phyloP scores from a whole-genome alignment of 2,329 filamentous ascomycete genomes.

The Chaetomiaceae sp. region DNA sequence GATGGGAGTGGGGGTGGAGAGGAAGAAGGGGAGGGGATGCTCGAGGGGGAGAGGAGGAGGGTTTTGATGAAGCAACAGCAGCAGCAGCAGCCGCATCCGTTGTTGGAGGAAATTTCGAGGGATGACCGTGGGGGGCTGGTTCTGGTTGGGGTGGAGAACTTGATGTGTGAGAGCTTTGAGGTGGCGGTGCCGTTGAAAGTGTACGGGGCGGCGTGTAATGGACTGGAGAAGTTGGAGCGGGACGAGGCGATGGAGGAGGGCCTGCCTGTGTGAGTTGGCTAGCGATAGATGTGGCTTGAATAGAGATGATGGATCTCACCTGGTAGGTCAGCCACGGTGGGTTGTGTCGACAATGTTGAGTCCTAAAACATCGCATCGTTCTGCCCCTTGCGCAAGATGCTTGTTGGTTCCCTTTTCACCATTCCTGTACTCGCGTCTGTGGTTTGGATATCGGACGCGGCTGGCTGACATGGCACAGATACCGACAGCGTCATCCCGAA shows the following conservation, averaged over 20 bases:
- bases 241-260: slow-evolving; percentile 45
- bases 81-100: slow-evolving; percentile 36
- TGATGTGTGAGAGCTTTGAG: slow-evolving; percentile 87
- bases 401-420: too few relatives aligned
- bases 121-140: slow-evolving; percentile 74
- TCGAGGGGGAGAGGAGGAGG: slow-evolving; percentile 28
- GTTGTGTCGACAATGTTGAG: too few relatives aligned
- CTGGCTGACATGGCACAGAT: too few relatives aligned
- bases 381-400: too few relatives aligned
- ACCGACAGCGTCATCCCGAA: too few relatives aligned
- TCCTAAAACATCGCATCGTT: too few relatives aligned
- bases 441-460: too few relatives aligned
- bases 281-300: not conserved
- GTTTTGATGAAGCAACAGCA: not conserved
- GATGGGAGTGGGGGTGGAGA: slow-evolving; percentile 5
- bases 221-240: slow-evolving; percentile 52
- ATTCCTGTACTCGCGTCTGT: too few relatives aligned
- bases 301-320: not conserved
- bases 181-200: slow-evolving; percentile 79
- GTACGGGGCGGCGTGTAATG: slow-evolving; percentile 61
- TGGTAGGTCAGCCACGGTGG: not conserved
- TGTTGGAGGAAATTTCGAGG: slow-evolving; percentile 74
- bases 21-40: slow-evolving; percentile 1
- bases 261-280: slow-evolving; percentile 23
- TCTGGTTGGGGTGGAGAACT: slow-evolving; percentile 69